Conservation (phyloP, 1,139 yeast genomes). For the Lodderomyces beijingensis region DNA sequence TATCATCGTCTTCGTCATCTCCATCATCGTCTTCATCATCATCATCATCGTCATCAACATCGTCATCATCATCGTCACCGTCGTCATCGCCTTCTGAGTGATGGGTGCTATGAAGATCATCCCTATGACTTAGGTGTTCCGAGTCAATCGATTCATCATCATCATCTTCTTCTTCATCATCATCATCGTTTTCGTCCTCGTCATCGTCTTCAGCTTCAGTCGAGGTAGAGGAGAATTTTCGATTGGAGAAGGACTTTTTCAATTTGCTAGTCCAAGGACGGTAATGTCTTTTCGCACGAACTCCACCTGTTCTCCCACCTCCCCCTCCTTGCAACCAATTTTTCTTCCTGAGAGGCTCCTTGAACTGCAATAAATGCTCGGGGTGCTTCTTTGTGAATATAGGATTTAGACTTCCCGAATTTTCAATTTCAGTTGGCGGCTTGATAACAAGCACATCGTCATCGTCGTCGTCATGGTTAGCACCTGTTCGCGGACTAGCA, state of each 20-base stretch:
- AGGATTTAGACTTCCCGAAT: conserved; percentile 27
- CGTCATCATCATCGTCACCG: conserved; percentile 12
- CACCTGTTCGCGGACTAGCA: not conserved
- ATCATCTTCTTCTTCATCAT: conserved; percentile 14
- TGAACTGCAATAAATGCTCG: conserved; percentile 17
- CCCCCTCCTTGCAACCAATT: conserved; percentile 13
- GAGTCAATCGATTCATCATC: conserved; percentile 15
- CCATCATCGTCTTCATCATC: conserved; percentile 3
- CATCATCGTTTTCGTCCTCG: conserved; percentile 15
- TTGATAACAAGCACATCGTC: conserved; percentile 81
- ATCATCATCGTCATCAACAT: conserved; percentile 13
- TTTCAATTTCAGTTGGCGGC: conserved; percentile 71
- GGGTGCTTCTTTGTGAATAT: conserved; percentile 28
- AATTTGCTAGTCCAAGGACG: conserved; percentile 12
- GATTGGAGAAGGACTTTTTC: conserved; percentile 21
- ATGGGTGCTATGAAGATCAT: conserved; percentile 7
- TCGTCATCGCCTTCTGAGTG: conserved; percentile 11
- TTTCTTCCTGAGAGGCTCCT: conserved; percentile 2
- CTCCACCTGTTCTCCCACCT: conserved; percentile 8
- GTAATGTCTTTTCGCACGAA: conserved; percentile 7
- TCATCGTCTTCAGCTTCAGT: conserved; percentile 12
- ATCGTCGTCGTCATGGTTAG: conserved; percentile 34
- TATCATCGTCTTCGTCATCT: conserved; percentile 10
- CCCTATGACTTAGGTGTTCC: no score
- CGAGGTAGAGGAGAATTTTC: conserved; percentile 13